Evolutionary conservation across 192 early-diverging fungal genomes (phyloP), one percentile per base, ranked within the genome.

Genomic region (Obelidium mucronatum): DNA sequence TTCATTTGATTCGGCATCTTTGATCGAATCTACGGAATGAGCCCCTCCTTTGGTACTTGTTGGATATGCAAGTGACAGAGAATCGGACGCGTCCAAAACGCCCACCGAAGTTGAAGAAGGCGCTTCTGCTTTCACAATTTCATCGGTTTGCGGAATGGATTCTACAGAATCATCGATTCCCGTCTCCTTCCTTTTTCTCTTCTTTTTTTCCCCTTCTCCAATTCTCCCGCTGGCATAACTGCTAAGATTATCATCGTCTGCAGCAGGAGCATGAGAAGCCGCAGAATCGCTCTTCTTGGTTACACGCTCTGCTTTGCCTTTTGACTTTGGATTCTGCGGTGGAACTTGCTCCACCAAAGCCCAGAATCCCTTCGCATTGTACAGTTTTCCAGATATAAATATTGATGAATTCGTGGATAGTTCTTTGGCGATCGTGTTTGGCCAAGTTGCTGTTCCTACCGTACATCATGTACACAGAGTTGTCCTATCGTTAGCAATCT

Each of bases 381-480:
- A 91, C 92, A 35, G 91, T 30, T 72, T 85, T 36, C 94, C 94
- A 6, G 93, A 94, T 22, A 84, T 73, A 59, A 96, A 96, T 52
- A 92, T 82, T 26, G 85, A 78, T 15, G 83, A 85, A n/a, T 94
- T 91, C 8, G 92, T 94, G 3, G 93, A 96, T 28, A 96, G 73
- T 33, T 90, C 89, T 58, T 92, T 93, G 1, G 93, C 93, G 3
- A 96, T 87, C 1, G 93, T 94, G 78, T 96, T 96, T 39, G 92
- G 88, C 94, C 94, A 96, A 0, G 93, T 94, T n/a, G n/a, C n/a
- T n/a, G n/a, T n/a, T n/a, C n/a, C n/a, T n/a, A n/a, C n/a, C n/a
- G n/a, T n/a, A n/a, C n/a, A n/a, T n/a, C n/a, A n/a, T n/a, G n/a
- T n/a, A n/a, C n/a, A n/a, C n/a, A n/a, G 0, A 88, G 86, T 0